These are phyloP conservation scores for Monilinia aucupariae DNA, from an alignment of 2,329 filamentous ascomycete species.

Conservation along the genomic window DNA sequence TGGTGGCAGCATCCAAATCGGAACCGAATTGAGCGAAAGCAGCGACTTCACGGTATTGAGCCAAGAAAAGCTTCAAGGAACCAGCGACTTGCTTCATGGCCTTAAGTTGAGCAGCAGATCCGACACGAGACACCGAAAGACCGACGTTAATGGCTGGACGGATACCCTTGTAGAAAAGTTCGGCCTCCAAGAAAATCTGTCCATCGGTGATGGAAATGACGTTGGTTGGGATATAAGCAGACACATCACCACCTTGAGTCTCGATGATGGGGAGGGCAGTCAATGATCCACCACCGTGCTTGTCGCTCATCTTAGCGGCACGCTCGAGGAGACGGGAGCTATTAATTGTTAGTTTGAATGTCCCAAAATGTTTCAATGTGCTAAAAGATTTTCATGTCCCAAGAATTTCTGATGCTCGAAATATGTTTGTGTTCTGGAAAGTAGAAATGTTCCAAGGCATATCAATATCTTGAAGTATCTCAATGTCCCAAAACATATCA, in stretches of 20 bases:
- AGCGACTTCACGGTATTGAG: constrained; percentile 99
- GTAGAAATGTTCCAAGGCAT: no score
- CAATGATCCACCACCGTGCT: constrained; percentile 90
- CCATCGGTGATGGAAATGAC: constrained; percentile 99
- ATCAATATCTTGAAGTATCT: no score
- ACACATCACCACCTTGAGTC: constrained; percentile 99
- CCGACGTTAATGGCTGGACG: constrained; percentile 99
- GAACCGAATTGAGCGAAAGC: constrained; percentile 99
- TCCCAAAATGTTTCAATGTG: no score
- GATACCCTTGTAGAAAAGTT: constrained; percentile 99
- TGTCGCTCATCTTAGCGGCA: constrained; percentile 98
- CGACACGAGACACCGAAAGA: constrained; percentile 99
- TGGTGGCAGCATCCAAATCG: constrained; percentile 96
- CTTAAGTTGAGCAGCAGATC: constrained; percentile 98
- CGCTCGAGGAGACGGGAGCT: constrained; percentile 92
- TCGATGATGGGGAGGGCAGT: constrained; percentile 97
- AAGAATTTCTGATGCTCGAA: no score
- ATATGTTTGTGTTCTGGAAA: no score
- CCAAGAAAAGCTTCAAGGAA: constrained; percentile 99
- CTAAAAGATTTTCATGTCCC: no score
- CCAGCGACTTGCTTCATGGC: constrained; percentile 99
- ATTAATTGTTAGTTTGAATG: no score
- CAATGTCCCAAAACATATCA: no score
- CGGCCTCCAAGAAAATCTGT: constrained; percentile 98
- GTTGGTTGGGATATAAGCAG: constrained; percentile 99